Evolutionary conservation across 345 rosid species (phyloP).

Genomic region (Melaleuca alternifolia): DNA sequence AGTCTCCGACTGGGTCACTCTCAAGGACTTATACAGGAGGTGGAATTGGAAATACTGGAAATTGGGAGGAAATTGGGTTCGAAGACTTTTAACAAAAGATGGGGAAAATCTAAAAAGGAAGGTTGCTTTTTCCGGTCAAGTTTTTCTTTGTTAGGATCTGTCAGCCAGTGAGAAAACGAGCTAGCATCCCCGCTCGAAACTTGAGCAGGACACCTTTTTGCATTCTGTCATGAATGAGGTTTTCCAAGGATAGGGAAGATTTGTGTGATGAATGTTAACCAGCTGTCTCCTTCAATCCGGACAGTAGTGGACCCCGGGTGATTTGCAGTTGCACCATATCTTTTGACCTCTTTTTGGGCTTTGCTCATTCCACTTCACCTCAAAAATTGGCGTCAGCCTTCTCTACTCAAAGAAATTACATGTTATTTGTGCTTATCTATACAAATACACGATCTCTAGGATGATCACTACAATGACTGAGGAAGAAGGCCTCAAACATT

Average conservation of each 20-base stretch:
- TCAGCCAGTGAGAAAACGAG: conserved; percentile 1
- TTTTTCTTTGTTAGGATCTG: not conserved
- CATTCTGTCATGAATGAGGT: not conserved
- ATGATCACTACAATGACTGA: not conserved
- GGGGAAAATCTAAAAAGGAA: not conserved
- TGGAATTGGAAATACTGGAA: not conserved
- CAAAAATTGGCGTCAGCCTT: not conserved
- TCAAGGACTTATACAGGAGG: conserved; percentile 24
- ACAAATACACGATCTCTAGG: not conserved
- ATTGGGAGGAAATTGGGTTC: not conserved
- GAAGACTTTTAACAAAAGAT: not conserved
- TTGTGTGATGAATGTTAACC: not conserved
- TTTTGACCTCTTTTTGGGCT: not conserved
- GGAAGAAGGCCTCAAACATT: not conserved
- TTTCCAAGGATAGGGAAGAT: not conserved
- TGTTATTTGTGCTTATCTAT: not conserved
- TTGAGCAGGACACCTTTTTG: not conserved
- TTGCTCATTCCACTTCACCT: not conserved
- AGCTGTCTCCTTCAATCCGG: conserved; percentile 30
- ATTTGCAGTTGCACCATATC: not conserved
- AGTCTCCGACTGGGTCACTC: conserved; percentile 18
- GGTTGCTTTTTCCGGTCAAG: not conserved
- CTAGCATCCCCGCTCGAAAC: not conserved
- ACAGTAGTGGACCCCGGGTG: conserved; percentile 6
- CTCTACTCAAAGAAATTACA: not conserved